Percentiles rank a stretch among this genome's conserved stretches.
phyloP scores from a whole-genome alignment of 202 grass and related monocot genomes.

The Digitaria exilis region DNA sequence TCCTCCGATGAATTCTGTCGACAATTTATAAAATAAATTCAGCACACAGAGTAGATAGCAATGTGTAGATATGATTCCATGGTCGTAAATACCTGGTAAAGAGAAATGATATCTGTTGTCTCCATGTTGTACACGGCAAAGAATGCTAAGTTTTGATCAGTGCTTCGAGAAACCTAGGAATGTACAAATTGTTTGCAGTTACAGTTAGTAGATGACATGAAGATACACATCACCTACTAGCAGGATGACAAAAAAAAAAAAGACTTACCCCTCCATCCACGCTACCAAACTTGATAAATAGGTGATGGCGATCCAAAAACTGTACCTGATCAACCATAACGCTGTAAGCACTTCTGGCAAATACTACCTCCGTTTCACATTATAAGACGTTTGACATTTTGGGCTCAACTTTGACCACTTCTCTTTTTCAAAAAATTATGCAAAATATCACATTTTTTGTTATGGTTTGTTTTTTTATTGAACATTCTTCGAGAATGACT shows the following conservation, averaged over 20 bases:
- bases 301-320: constrained; percentile 92
- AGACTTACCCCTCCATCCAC: constrained; percentile 84
- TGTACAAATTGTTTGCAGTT: constrained; percentile 27
- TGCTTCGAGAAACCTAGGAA: constrained; percentile 73
- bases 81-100: constrained; percentile 72
- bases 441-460: no score
- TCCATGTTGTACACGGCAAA: constrained; percentile 99
- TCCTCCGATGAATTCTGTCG: constrained; percentile 95
- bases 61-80: constrained; percentile 8
- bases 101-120: constrained; percentile 87
- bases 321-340: constrained; percentile 85
- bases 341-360: constrained; percentile 50
- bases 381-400: no score
- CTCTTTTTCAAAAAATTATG: no score
- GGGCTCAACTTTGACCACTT: no score
- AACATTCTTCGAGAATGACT: no score
- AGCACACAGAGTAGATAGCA: constrained; percentile 22
- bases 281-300: constrained; percentile 97
- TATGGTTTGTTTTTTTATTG: no score
- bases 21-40: constrained; percentile 43
- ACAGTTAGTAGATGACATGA: constrained; percentile 38
- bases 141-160: constrained; percentile 84
- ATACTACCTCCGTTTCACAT: no score
- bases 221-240: constrained; percentile 14
- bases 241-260: constrained; percentile 21